phyloP scores from a whole-genome alignment of 2,329 filamentous ascomycete genomes.

The Hirsutella rhossiliensis region DNA sequence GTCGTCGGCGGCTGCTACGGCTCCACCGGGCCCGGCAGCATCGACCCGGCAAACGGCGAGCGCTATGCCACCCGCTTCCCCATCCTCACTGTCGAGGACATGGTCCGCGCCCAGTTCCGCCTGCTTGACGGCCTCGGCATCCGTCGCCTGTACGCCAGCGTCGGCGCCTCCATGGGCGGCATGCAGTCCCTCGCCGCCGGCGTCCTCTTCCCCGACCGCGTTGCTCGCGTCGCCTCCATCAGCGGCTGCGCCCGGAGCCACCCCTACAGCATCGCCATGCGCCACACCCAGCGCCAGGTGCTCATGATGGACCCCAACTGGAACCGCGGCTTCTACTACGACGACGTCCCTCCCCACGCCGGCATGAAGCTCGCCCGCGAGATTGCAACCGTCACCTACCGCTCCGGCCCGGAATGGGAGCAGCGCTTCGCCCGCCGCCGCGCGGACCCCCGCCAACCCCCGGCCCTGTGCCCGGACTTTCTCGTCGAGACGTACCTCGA shows the following conservation, averaged over 20 bases:
- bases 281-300: slow-evolving; percentile 92
- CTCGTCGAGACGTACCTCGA: slow-evolving; percentile 97
- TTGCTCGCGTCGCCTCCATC: slow-evolving; percentile 75
- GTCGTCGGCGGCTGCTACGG: slow-evolving; percentile 94
- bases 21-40: slow-evolving; percentile 78
- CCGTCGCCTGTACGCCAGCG: slow-evolving; percentile 72
- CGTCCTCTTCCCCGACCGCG: slow-evolving; percentile 68
- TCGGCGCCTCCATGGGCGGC: slow-evolving; percentile 94
- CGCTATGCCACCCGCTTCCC: slow-evolving; percentile 91
- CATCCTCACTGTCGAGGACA: slow-evolving; percentile 90
- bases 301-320: slow-evolving; percentile 99
- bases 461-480: slow-evolving; percentile 93
- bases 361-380: slow-evolving; percentile 97
- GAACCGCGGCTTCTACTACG: slow-evolving; percentile 92
- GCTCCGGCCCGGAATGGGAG: slow-evolving; percentile 96
- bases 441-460: slow-evolving; percentile 75
- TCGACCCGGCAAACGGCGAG: slow-evolving; percentile 79
- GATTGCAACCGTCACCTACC: slow-evolving; percentile 95
- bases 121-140: slow-evolving; percentile 73
- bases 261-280: slow-evolving; percentile 97
- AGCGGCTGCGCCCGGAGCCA: slow-evolving; percentile 90
- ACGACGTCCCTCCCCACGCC: slow-evolving; percentile 74
- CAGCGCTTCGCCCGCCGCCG: slow-evolving; percentile 79
- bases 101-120: slow-evolving; percentile 91
- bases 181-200: slow-evolving; percentile 93